These are phyloP conservation scores for Neoarthrinium moseri DNA, from an alignment of 2,329 filamentous ascomycete species.

Conservation along the genomic window DNA sequence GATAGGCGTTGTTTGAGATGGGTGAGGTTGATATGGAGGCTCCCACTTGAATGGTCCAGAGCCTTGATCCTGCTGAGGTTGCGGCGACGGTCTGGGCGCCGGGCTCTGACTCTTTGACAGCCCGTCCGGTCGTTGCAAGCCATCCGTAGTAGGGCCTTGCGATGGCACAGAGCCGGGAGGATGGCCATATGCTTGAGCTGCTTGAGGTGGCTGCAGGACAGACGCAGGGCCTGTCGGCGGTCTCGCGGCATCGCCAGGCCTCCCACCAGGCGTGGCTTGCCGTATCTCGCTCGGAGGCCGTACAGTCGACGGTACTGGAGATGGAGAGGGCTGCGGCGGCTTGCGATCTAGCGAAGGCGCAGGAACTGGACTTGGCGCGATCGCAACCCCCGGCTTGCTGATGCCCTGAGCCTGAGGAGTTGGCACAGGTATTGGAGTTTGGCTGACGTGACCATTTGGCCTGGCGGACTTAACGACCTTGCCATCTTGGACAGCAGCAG, in stretches of 20 bases:
- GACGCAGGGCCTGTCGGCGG: slow-evolving; percentile 22
- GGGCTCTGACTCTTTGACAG: slow-evolving; percentile 29
- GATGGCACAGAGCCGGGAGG: slow-evolving; percentile 24
- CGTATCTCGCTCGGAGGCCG: slow-evolving; percentile 21
- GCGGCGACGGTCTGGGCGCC: slow-evolving; percentile 17
- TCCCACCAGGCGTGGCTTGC: slow-evolving; percentile 20
- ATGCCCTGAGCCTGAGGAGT: slow-evolving; percentile 6
- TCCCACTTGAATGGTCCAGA: slow-evolving; percentile 38
- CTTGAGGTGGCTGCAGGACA: slow-evolving; percentile 39
- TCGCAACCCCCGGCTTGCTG: slow-evolving; percentile 9
- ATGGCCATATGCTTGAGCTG: slow-evolving; percentile 26
- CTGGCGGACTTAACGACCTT: slow-evolving; percentile 13
- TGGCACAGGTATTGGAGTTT: slow-evolving; percentile 12
- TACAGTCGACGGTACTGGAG: slow-evolving; percentile 17
- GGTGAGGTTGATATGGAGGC: slow-evolving; percentile 35
- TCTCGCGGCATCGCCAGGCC: slow-evolving; percentile 19
- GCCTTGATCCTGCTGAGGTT: slow-evolving; percentile 24
- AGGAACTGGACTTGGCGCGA: slow-evolving; percentile 14
- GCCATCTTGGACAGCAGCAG: slow-evolving; percentile 12
- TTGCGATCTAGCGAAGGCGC: slow-evolving; percentile 22
- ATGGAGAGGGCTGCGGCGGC: slow-evolving; percentile 20
- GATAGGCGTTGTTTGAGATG: slow-evolving; percentile 18
- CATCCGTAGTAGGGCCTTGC: slow-evolving; percentile 25
- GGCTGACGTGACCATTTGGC: slow-evolving; percentile 18
- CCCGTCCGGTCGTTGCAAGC: slow-evolving; percentile 31